phyloP scores from a whole-genome alignment of 306 rosid genomes.

The Dalbergia cultrata region DNA sequence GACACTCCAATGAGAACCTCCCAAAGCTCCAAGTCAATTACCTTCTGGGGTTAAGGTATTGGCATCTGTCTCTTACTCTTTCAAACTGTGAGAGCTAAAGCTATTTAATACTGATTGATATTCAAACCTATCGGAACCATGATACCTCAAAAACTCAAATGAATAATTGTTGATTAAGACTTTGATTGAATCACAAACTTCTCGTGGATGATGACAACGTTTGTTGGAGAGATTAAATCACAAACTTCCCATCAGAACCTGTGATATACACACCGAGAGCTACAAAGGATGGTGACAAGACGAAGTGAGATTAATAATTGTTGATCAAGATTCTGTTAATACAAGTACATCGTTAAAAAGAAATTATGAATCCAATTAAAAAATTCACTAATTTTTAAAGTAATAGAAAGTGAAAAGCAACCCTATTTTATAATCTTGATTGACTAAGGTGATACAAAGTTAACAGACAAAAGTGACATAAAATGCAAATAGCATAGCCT shows the following conservation, averaged over 20 bases:
- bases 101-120: background rate
- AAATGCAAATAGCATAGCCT: no score
- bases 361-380: background rate
- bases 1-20: background rate
- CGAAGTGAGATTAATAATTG: background rate
- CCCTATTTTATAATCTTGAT: no score
- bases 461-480: no score
- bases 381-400: no score
- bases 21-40: background rate
- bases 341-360: background rate
- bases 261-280: background rate
- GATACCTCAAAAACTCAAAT: background rate
- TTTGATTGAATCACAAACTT: slow-evolving; percentile 23
- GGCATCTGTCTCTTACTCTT: background rate
- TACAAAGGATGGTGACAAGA: background rate
- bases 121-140: background rate
- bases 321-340: background rate
- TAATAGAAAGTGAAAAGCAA: no score
- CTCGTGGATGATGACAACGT: slow-evolving; percentile 1
- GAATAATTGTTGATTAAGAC: background rate
- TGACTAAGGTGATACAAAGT: no score
- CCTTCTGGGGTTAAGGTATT: background rate
- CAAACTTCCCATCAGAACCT: background rate
- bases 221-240: background rate
- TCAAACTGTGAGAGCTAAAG: background rate